Evolutionary conservation across 768 basidiomycete genomes (phyloP), one percentile per base, ranked within the genome.

Genomic region (Clitopilus hobsonii): DNA sequence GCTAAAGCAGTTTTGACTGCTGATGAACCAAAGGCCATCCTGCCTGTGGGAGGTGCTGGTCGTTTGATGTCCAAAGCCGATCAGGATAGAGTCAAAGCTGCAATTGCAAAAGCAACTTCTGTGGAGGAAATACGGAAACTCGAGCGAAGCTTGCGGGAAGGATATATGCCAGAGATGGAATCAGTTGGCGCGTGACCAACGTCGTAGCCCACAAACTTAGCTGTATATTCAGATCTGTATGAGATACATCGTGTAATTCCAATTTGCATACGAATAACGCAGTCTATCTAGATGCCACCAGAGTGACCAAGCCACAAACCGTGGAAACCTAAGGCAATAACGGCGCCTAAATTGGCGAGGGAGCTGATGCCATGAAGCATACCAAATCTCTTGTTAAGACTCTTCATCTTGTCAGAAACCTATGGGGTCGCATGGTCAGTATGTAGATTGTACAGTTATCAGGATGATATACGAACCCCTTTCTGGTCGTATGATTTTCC

Each of bases 1-100:
- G 69, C 85, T n/a, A 91, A 88, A 62, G 63, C 72, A 25, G 69
- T 77, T 28, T 70, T 88, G 48, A 85, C 89, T 13, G 79, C 83
- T 25, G 91, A 93, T 67, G 92, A 92, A 69, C 89, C 91, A n/a
- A 84, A 84, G 65, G 72, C 78, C 30, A 76, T 76, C 24, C 71
- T 76, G 18, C 65, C 73, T 23, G 64, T 78, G 53, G 83, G 80
- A 27, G 91, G 87, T 65, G 89, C 91, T 1, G 94, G 93, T 14
- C 82, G 93, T 51, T 71, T 96, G 56, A 88, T 96, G 85, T 92
- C 91, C 24, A 91, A 90, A 66, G 92, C 94, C 67, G 93, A 96
- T 63, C 89, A 87, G 64, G 89, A 91, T 62, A 85, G 84, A 59
- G 90, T 96, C 58, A 88, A 85, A 68, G 83, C 85, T 27, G 93